These are phyloP conservation scores for Fusarium longipes DNA, from an alignment of 2,329 filamentous ascomycete species.

Conservation along the genomic window DNA sequence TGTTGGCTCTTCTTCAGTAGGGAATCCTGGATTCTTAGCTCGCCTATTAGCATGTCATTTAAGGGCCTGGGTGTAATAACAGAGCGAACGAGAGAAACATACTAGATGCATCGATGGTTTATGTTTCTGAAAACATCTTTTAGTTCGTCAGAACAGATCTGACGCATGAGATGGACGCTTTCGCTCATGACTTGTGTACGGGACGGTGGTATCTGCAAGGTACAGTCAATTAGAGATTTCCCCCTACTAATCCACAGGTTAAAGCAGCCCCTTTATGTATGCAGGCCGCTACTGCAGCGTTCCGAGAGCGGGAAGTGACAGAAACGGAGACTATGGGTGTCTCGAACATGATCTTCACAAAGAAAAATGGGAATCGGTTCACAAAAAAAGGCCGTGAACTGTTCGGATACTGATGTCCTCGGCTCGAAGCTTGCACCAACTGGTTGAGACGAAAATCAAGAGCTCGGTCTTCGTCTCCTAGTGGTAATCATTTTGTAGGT, in stretches of 20 bases:
- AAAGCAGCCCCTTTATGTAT: conserved; percentile 35
- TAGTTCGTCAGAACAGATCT: background rate
- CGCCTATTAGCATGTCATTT: conserved; percentile 12
- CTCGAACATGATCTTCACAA: conserved; percentile 9
- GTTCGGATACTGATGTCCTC: conserved; percentile 21
- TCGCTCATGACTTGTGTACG: conserved; percentile 1
- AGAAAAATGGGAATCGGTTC: conserved; percentile 19
- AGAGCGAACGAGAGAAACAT: conserved; percentile 9
- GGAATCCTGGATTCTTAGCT: conserved; percentile 14
- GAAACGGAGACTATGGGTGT: conserved; percentile 33
- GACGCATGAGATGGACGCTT: conserved; percentile 2
- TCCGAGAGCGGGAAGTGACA: conserved; percentile 40
- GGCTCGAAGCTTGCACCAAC: conserved; percentile 30
- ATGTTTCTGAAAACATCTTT: conserved; percentile 5
- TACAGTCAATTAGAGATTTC: conserved; percentile 9
- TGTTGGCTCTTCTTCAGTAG: conserved; percentile 14
- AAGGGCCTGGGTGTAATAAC: conserved; percentile 6
- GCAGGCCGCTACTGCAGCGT: conserved; percentile 40
- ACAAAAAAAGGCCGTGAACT: conserved; percentile 23
- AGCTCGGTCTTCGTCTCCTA: conserved; percentile 17
- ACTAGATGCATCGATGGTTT: conserved; percentile 1
- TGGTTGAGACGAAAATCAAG: conserved; percentile 28
- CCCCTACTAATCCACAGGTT: conserved; percentile 2
- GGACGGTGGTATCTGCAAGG: background rate
- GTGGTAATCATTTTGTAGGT: background rate